Evolutionary conservation across 768 basidiomycete species (phyloP), one percentile per base, ranked within the genome.

Genomic region (Russula lepida): DNA sequence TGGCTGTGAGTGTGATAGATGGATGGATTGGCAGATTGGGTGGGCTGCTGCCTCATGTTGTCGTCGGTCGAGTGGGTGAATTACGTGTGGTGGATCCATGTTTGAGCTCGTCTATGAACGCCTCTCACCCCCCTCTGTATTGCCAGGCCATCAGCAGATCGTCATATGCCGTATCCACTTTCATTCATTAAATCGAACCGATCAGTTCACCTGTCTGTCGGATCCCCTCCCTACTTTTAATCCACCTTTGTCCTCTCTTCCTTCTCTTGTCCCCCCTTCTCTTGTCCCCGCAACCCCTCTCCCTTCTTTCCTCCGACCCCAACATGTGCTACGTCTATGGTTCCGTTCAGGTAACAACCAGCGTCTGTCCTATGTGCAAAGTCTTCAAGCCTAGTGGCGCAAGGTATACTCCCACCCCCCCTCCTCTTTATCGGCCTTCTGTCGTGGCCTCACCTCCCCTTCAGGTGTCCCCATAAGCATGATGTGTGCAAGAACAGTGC

Each of bases 281-380:
- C 50, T 68, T 67, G 48, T 8, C 41, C 32, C 56, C 61, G 0
- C 49, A 6, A 17, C 27, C 41, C 21, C 67, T 65, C 39, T 55
- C 63, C 50, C 43, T 48, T 59, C 63, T 44, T 44, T 27, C 43
- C 8, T 19, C n/a, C n/a, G 15, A 4, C 63, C 61, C 64, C 75
- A 71, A 68, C 63, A 91, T 91, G 89, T 92, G 89, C 74, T 86
- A 84, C 73, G 79, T 78, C 58, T 77, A 82, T 60, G 84, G 84
- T 68, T 86, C 87, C 48, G 72, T 84, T 68, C 84, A 86, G 74
- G 83, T 86, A 73, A 79, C 82, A 25, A 81, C 81, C 49, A 78
- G 78, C 60, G 79, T 80, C 60, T 92, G 89, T 71, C 86, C 88
- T 3, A 89, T 92, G 88, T 91, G 89, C 81, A 87, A 83, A 77